Percentiles rank a stretch among this genome's conserved stretches.
phyloP scores from a whole-genome alignment of 1,284 basidiomycete species.

The Cutaneotrichosporon spelunceum region DNA sequence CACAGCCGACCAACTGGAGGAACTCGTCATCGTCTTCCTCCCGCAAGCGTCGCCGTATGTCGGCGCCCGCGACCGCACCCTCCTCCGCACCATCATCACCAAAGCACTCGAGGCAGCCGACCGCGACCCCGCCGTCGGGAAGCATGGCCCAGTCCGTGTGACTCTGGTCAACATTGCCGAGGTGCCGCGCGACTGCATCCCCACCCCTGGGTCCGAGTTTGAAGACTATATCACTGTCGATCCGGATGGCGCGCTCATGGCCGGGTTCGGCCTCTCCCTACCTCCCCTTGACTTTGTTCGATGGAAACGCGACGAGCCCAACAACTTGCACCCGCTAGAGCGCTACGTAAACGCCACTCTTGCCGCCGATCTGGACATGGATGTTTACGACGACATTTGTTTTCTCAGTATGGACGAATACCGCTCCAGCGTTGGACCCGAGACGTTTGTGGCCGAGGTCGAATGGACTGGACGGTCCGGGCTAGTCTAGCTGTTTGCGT shows the following conservation, averaged over 20 bases:
- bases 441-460: not conserved
- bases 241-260: not conserved
- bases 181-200: conserved; percentile 4
- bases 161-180: not conserved
- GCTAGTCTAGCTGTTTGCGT: too few species aligned
- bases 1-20: not conserved
- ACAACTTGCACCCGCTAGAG: not conserved
- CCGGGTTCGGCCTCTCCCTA: not conserved
- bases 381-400: not conserved
- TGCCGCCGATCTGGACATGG: not conserved
- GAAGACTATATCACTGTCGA: not conserved
- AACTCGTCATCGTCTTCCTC: conserved; percentile 1
- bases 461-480: too few species aligned
- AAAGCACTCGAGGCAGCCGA: conserved; percentile 1
- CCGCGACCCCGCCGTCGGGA: not conserved
- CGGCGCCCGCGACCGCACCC: not conserved
- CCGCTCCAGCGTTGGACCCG: not conserved
- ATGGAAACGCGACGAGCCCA: not conserved
- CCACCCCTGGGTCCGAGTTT: not conserved
- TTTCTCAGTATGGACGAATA: conserved; percentile 8
- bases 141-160: not conserved
- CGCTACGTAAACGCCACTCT: not conserved
- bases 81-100: conserved; percentile 1
- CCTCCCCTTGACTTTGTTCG: not conserved
- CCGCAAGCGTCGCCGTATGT: not conserved